A percentile compares a stretch with the other conserved stretches of the same genome.
phyloP scores from a whole-genome alignment of 805 yeast species.

The Barnettozyma californica region DNA sequence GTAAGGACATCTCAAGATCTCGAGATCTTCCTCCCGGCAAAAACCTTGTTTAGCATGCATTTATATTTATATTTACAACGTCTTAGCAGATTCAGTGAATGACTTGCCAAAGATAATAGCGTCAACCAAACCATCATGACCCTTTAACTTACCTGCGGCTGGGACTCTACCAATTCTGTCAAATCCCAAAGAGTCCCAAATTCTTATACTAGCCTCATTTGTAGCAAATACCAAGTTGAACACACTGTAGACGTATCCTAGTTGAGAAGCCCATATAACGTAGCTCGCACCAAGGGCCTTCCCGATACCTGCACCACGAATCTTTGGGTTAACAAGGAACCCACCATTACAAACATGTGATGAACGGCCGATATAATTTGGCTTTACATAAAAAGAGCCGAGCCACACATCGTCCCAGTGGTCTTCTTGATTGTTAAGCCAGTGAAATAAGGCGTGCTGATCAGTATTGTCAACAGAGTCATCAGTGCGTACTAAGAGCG shows the following conservation, averaged over 20 bases:
- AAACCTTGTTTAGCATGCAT: constrained; percentile 1
- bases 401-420: constrained; percentile 47
- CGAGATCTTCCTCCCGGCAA: too few relatives aligned
- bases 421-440: constrained; percentile 1
- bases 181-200: constrained; percentile 85
- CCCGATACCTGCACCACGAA: constrained; percentile 70
- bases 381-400: constrained; percentile 79
- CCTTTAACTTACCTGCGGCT: constrained; percentile 70
- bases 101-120: constrained; percentile 77
- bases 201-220: constrained; percentile 64
- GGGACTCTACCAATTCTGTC: constrained; percentile 71
- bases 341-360: constrained; percentile 89
- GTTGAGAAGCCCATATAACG: constrained; percentile 63
- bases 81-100: constrained; percentile 22
- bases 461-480: constrained; percentile 20
- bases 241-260: constrained; percentile 80
- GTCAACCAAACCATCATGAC: constrained; percentile 56
- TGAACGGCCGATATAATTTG: constrained; percentile 81
- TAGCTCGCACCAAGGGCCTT: constrained; percentile 62
- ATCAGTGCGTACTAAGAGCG: constrained; percentile 42
- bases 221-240: constrained; percentile 84
- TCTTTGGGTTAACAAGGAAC: constrained; percentile 56
- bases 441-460: constrained; percentile 13
- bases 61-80: background rate
- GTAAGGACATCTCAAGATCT: too few relatives aligned